Evolutionary conservation across 2,329 filamentous ascomycete species (phyloP), one percentile per base, ranked within the genome.

Genomic region (Ceratocystis eucalypticola): DNA sequence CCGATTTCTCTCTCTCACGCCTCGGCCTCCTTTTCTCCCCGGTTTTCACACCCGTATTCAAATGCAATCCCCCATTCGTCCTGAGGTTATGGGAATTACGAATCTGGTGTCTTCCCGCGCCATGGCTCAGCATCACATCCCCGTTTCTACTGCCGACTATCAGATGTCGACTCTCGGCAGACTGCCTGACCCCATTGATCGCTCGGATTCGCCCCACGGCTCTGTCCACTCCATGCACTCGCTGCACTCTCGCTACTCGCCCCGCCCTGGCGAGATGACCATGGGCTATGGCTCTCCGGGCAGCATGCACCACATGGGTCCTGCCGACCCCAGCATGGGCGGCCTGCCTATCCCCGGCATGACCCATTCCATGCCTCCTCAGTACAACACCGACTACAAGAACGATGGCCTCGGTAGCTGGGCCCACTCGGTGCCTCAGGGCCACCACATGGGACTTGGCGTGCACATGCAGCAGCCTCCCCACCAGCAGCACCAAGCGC

Each of bases 201-300:
- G 82, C 67, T 79, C 81, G 61, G 80, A 78, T 70, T 84, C 82
- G 5, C 82, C 82, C 8, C 82, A 85, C 73, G 81, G 81, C 66
- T 84, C 82, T 15, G 82, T 84, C 70, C 80, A 82, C 72, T 84
- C 82, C 4, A 78, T 81, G 68, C 83, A 82, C 72, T 84, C 82
- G 3, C 78, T 81, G 68, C 83, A 82, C 72, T 83, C 82, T 1
- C 75, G 76, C 53, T 78, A 79, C 71, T 75, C 80, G 70, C 75
- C 76, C 17, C 75, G 80, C 68, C 65, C 68, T 4, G 68, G 68
- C 20, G 68, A 69, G 59, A 67, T 69, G 37, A 48, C 65, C 61
- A 53, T 64, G 28, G 76, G 79, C 1, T 84, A 83, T 70, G 79
- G 79, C 63, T 84, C 82, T 5, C 81, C 82, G 1, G 76, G 77